Conservation (phyloP, 2,329 filamentous ascomycete genomes). For the Fusarium agapanthi region DNA sequence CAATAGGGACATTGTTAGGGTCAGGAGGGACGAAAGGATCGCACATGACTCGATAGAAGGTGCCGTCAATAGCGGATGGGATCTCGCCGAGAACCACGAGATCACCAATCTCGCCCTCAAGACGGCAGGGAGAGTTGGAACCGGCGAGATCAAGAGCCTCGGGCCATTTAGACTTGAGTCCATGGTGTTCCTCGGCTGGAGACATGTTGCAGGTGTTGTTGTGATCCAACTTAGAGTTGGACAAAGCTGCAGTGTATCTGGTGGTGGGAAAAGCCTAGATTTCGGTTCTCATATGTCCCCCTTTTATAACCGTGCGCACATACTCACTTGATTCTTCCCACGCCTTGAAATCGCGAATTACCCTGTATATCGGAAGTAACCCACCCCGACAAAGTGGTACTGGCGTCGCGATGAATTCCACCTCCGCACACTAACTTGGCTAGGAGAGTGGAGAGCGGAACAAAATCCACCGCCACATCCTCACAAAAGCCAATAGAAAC, state of each 20-base stretch:
- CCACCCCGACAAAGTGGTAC: no score
- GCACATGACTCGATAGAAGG: constrained; percentile 49
- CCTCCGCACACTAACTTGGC: background rate
- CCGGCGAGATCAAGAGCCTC: background rate
- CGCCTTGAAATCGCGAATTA: background rate
- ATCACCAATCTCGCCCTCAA: constrained; percentile 14
- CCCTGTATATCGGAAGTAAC: no score
- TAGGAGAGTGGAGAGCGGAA: background rate
- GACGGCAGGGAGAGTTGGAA: background rate
- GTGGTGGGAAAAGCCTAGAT: no score
- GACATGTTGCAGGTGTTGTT: background rate
- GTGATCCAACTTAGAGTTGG: no score
- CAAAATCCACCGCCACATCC: background rate
- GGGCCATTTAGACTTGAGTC: background rate
- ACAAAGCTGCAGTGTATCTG: no score
- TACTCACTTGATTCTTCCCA: background rate
- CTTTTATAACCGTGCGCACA: background rate
- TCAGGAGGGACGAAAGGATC: constrained; percentile 51
- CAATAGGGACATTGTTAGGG: constrained; percentile 47
- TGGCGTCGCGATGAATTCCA: background rate
- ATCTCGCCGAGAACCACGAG: constrained; percentile 33
- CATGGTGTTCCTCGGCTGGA: background rate
- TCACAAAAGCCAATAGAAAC: background rate
- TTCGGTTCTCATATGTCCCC: background rate
- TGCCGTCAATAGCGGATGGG: constrained; percentile 35